These are phyloP conservation scores for Fusarium vanettenii DNA, from an alignment of 2,329 filamentous ascomycete species.

Conservation along the genomic window DNA sequence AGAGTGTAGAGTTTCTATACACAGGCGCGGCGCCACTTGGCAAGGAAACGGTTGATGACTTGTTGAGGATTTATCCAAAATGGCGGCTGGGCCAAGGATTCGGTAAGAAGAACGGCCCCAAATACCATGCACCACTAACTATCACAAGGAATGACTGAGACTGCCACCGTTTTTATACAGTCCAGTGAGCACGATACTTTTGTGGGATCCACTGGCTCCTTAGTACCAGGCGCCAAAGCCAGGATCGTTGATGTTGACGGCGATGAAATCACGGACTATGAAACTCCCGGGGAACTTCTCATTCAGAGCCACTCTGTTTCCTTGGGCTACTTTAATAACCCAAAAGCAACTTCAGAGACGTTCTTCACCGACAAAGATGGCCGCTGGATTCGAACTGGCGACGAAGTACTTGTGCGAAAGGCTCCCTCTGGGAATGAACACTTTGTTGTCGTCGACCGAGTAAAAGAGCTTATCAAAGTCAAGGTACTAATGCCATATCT, in stretches of 20 bases:
- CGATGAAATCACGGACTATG: slow-evolving; percentile 72
- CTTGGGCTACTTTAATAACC: slow-evolving; percentile 87
- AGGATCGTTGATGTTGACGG: slow-evolving; percentile 75
- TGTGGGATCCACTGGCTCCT: slow-evolving; percentile 74
- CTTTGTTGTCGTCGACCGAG: slow-evolving; percentile 83
- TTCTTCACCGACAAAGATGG: slow-evolving; percentile 75
- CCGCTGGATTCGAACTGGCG: slow-evolving; percentile 84
- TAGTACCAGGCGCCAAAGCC: slow-evolving; percentile 71
- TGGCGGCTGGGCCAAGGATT: slow-evolving; percentile 80
- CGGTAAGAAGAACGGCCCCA: slow-evolving; percentile 55
- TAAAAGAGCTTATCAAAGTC: slow-evolving; percentile 79
- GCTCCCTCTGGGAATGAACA: slow-evolving; percentile 78
- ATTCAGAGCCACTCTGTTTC: slow-evolving; percentile 83
- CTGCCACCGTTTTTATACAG: slow-evolving; percentile 13
- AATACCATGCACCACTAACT: slow-evolving; percentile 53
- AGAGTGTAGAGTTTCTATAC: slow-evolving; percentile 20
- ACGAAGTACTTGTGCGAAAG: slow-evolving; percentile 79
- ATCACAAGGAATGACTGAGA: slow-evolving; percentile 59
- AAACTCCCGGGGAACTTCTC: slow-evolving; percentile 83
- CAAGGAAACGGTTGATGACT: slow-evolving; percentile 72
- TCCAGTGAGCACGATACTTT: slow-evolving; percentile 70
- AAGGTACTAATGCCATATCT: too few species aligned
- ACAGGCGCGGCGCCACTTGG: slow-evolving; percentile 75
- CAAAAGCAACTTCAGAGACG: slow-evolving; percentile 83
- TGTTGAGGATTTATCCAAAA: slow-evolving; percentile 69